Evolutionary conservation across 139 green algal species (phyloP), one percentile per base, ranked within the genome.

Genomic region (Trebouxia sp.): DNA sequence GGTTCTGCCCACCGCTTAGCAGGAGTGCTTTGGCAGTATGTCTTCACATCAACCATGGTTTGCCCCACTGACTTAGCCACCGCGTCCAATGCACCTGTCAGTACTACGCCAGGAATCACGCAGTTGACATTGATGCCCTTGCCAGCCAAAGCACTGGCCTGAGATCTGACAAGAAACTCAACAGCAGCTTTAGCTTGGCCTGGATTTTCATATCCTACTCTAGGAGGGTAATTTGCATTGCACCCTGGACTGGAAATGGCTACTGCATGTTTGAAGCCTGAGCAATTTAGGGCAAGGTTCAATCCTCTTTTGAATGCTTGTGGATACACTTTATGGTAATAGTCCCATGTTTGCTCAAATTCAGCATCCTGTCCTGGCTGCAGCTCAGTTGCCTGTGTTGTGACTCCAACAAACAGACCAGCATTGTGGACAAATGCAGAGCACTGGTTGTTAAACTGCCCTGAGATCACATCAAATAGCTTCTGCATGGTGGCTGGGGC

Each of bases 371-470:
- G 17, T 41, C 41, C 26, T 20, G 70, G 42, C 24, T 56, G 30
- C 43, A 65, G 24, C 47, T 58, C 30, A 28, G 15, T 56, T 10
- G 43, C 39, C 24, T 42, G 35, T 37, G 42, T 65, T 4, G 42
- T 78, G 43, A 78, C 42, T 10, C 70, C 70, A 22, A 56, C 14
- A 53, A 38, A 24, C n/a, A 78, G 43, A 9, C 70, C 70, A 38
- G 70, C 70, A 39, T 78, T 78, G 70, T 78, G 70, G 8, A 78
- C 41, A 56, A 78, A 78, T 5, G 70, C 70, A n/a, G 70, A 42
- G 43, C 70, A 78, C 10, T 39, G 24, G 43, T 78, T 78, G 39
- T 78, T 42, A 65, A 78, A 78, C 1, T 45, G 22, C 70, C 62
- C 70, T 11, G 35, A 6, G 12, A 78, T 24, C 22, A 28, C 39